Evolutionary conservation across 169 alveolate species (phyloP), one percentile per base, ranked within the genome.

Genomic region (Toxoplasma gondii): DNA sequence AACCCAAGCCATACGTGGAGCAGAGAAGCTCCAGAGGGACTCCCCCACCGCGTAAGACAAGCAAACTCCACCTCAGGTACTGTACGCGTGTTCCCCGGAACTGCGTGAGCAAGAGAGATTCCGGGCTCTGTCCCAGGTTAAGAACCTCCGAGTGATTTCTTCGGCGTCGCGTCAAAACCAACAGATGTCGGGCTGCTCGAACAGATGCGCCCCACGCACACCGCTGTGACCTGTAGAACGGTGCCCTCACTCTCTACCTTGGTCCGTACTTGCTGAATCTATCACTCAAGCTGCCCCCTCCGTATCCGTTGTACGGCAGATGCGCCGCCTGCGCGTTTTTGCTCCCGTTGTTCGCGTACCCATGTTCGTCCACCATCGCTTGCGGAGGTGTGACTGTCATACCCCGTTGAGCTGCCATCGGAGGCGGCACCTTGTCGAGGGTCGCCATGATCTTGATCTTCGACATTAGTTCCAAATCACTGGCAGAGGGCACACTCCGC

Each of bases 391-490:
- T 91, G 29, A 93, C 95, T 36, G 90, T 83, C 82, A 91, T 22
- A 70, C 95, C 95, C 22, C 95, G 74, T 84, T 93, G 95, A 39
- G 90, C 93, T 45, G 95, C 93, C 91, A 93, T 41, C 54, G 93
- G 93, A 5, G 95, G 93, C 19, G 95, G 95, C 43, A 93, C 95
- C 24, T 91, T 93, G 70, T 93, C 95, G 12, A 93, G 83, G 29
- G 91, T 93, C 29, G 95, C 95, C 90, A 69, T 74, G 34, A 93
- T 93, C 53, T 93, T 93, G 31, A 93, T 93, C 12, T 69, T 87
- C 17, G 95, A 67, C 45, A 86, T 84, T 64, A 53, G 43, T 29
- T 93, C 95, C 19, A 91, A 38, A 81, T 93, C 95, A 27, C 91
- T 86, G 41, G 93, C 86, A 69, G 95, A 93, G 0, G 93, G 93